Conservation (phyloP, 2,329 filamentous ascomycete genomes). For the Cordyceps cicadae region DNA sequence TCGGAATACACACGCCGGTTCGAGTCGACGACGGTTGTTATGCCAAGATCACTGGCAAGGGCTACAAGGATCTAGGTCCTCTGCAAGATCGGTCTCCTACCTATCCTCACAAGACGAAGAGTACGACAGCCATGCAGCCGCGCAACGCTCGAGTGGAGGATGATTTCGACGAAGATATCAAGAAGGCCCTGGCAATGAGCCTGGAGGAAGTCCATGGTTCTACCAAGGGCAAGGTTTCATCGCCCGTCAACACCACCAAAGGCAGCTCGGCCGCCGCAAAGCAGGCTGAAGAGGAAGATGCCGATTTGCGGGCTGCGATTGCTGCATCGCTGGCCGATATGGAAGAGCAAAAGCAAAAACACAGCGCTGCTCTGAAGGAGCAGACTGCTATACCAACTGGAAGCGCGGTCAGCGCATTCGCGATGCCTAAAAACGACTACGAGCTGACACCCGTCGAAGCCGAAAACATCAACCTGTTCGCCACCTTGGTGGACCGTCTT, state of each 20-base stretch:
- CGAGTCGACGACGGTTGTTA: slow-evolving; percentile 96
- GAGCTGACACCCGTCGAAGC: slow-evolving; percentile 89
- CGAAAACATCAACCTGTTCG: slow-evolving; percentile 94
- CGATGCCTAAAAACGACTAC: slow-evolving; percentile 79
- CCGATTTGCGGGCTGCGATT: slow-evolving; percentile 88
- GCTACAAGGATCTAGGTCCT: slow-evolving; percentile 27
- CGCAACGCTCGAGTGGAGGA: slow-evolving; percentile 81
- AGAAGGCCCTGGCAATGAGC: slow-evolving; percentile 91
- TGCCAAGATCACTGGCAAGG: slow-evolving; percentile 73
- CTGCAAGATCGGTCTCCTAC: slow-evolving; percentile 43
- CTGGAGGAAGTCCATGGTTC: slow-evolving; percentile 82
- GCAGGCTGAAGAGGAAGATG: slow-evolving; percentile 74
- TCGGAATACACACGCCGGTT: slow-evolving; percentile 85
- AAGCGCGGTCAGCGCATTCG: slow-evolving; percentile 38
- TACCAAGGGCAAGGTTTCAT: slow-evolving; percentile 64
- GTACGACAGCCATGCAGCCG: slow-evolving; percentile 70
- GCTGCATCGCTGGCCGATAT: slow-evolving; percentile 91
- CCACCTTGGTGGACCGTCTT: slow-evolving; percentile 85
- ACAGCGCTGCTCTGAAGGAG: slow-evolving; percentile 74
- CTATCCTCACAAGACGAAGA: slow-evolving; percentile 55
- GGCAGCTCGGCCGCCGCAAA: slow-evolving; percentile 29
- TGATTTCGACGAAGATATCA: slow-evolving; percentile 89
- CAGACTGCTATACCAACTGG: slow-evolving; percentile 47
- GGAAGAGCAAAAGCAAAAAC: slow-evolving; percentile 94
- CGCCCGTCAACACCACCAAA: slow-evolving; percentile 30